Conservation (phyloP, 2,329 filamentous ascomycete species). For the Ophiostoma populinum region DNA sequence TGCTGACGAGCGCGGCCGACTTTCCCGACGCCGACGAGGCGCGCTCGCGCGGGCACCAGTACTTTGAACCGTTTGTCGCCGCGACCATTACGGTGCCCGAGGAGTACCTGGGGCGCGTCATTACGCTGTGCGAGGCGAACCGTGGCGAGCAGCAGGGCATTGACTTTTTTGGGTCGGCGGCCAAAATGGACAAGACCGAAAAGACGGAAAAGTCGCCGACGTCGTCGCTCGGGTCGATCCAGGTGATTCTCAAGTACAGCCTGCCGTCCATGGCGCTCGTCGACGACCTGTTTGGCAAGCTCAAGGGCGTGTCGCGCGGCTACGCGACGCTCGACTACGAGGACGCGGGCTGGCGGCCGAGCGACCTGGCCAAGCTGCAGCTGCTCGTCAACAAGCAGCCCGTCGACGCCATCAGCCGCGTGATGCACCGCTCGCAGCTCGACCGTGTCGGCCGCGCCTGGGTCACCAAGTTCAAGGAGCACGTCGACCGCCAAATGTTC, state of each 20-base stretch:
- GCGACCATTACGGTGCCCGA: constrained; percentile 83
- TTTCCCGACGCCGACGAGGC: constrained; percentile 56
- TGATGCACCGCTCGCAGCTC: constrained; percentile 69
- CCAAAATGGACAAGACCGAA: neutral
- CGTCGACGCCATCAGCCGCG: constrained; percentile 84
- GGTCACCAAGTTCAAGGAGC: constrained; percentile 93
- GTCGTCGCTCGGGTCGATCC: constrained; percentile 53
- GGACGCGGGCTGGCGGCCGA: constrained; percentile 72
- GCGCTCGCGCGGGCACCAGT: constrained; percentile 25
- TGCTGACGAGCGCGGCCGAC: constrained; percentile 71
- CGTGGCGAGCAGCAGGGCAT: constrained; percentile 75
- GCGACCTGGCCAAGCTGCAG: constrained; percentile 74
- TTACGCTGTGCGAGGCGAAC: constrained; percentile 83
- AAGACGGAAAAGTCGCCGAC: constrained; percentile 26
- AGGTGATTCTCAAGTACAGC: constrained; percentile 89
- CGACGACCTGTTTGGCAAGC: constrained; percentile 91
- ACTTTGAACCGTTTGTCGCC: constrained; percentile 49
- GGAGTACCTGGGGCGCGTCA: constrained; percentile 84
- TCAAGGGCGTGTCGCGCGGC: constrained; percentile 73
- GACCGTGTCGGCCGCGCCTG: constrained; percentile 68
- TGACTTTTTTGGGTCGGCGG: constrained; percentile 50
- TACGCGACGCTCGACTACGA: constrained; percentile 96
- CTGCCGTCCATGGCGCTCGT: constrained; percentile 79
- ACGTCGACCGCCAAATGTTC: constrained; percentile 87
- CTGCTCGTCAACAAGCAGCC: constrained; percentile 84